Conservation (phyloP, 371 early-diverging fungal genomes). For the Amoeboaphelidium protococcarum region DNA sequence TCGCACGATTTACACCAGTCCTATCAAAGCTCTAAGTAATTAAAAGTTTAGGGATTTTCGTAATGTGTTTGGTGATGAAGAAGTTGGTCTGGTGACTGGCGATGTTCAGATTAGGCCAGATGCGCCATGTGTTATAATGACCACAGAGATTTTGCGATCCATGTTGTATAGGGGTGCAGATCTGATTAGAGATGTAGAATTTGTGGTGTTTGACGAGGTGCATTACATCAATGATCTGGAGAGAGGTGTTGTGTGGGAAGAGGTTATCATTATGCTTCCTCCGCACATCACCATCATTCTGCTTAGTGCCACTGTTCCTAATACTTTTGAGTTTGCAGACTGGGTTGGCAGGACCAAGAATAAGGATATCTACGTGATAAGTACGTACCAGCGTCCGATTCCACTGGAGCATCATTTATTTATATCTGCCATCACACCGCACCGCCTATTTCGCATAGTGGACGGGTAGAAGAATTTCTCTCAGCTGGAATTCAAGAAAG, state of each 20-base stretch:
- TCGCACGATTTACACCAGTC: constrained; percentile 93
- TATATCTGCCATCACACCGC: constrained; percentile 12
- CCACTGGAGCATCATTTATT: constrained; percentile 91
- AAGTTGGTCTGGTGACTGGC: constrained; percentile 94
- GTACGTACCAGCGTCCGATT: constrained; percentile 83
- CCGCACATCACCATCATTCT: constrained; percentile 76
- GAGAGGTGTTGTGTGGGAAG: constrained; percentile 99
- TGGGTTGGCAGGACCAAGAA: constrained; percentile 97
- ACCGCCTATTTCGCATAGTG: constrained; percentile 1
- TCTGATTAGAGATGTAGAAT: constrained; percentile 89
- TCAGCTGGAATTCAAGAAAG: constrained; percentile 8
- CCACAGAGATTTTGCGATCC: constrained; percentile 94
- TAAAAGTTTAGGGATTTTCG: constrained; percentile 98
- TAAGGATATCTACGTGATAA: constrained; percentile 90
- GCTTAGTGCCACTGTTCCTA: constrained; percentile 97
- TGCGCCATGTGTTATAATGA: constrained; percentile 94
- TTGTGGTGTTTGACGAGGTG: constrained; percentile 98
- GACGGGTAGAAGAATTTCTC: constrained; percentile 1
- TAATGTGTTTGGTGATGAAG: constrained; percentile 52
- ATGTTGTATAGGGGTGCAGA: constrained; percentile 96
- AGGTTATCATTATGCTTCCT: constrained; percentile 98
- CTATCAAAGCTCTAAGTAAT: constrained; percentile 96
- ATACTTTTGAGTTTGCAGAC: constrained; percentile 93
- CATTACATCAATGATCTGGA: constrained; percentile 97
- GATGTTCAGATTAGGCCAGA: constrained; percentile 94